Evolutionary conservation across 2,329 filamentous ascomycete species (phyloP), one percentile per base, ranked within the genome.

Genomic region (Sclerotinia nivalis): DNA sequence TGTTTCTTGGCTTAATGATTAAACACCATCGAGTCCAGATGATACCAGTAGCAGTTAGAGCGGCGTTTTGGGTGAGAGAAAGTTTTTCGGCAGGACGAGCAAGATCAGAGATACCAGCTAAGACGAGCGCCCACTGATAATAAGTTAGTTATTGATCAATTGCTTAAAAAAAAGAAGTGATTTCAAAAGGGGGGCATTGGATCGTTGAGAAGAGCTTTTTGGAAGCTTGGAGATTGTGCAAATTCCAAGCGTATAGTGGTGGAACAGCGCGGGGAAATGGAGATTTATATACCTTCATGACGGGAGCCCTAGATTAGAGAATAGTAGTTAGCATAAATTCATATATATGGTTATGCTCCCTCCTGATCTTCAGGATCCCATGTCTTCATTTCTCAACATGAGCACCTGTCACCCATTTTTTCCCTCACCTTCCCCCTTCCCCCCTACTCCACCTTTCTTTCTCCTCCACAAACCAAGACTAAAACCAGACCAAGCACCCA

Each of bases 21-120:
- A 98, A 86, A 86, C 96, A 99, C 96, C 96, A 99, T 75, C 96
- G 89, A 59, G 96, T 99, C 96, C 96, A 99, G 86, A 99, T 99
- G 74, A 91, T 83, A 75, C 96, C 96, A 13, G 96, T 99, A 76
- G 89, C 89, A 79, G 93, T 96, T 76, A 99, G 87, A 71, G 96
- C 95, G 65, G 85, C 85, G 84, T 98, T 99, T 83, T 97, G 94
- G 43, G 92, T 96, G 73, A 97, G 84, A 54, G 94, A 97, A 75
- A 99, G 92, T 81, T 93, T 93, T 81, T 96, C 92, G 73, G 92
- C 93, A 45, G 96, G 96, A 76, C 96, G 93, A 73, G 90, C 87
- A 80, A 99, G 92, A 84, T 99, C 96, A 76, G 93, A 90, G 79
- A 97, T 87, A 79, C 96, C 96, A 75, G 96, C 93, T 74, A 98